Percentiles rank a stretch among this genome's conserved stretches.
These are phyloP conservation scores for Pisolithus microcarpus DNA, from an alignment of 768 basidiomycete genomes.

Conservation along the genomic window DNA sequence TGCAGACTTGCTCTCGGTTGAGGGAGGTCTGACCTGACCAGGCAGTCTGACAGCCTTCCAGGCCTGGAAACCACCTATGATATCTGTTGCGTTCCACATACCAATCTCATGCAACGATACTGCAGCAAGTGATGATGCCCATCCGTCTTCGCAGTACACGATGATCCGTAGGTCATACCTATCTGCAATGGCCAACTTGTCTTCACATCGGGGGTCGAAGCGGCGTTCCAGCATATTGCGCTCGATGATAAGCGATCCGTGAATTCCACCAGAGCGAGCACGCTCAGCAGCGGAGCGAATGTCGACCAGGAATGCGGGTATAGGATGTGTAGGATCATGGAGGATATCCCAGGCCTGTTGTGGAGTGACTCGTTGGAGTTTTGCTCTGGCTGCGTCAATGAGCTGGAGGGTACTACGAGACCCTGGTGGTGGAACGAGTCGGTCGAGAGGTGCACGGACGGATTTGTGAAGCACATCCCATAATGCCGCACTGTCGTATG, in stretches of 20 bases:
- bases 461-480: conserved; percentile 68
- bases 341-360: conserved; percentile 56
- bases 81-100: conserved; percentile 67
- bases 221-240: conserved; percentile 76
- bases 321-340: conserved; percentile 41
- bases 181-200: conserved; percentile 59
- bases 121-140: conserved; percentile 67
- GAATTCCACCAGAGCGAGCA: conserved; percentile 48
- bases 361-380: conserved; percentile 57
- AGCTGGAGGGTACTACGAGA: conserved; percentile 53
- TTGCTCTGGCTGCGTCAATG: conserved; percentile 51
- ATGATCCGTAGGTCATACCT: conserved; percentile 71
- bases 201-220: conserved; percentile 61
- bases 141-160: conserved; percentile 69
- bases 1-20: conserved; percentile 21
- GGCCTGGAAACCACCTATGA: conserved; percentile 65
- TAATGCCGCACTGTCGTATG: conserved; percentile 59
- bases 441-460: conserved; percentile 51
- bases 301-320: conserved; percentile 70
- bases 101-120: conserved; percentile 63
- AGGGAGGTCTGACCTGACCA: conserved; percentile 33
- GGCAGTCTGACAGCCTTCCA: conserved; percentile 68
- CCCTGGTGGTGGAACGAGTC: conserved; percentile 55
- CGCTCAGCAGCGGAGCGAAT: conserved; percentile 64
- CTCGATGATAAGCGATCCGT: conserved; percentile 66